Percentiles rank a stretch among this genome's conserved stretches.
phyloP scores from a whole-genome alignment of 306 rosid genomes.

The Quercus suber region DNA sequence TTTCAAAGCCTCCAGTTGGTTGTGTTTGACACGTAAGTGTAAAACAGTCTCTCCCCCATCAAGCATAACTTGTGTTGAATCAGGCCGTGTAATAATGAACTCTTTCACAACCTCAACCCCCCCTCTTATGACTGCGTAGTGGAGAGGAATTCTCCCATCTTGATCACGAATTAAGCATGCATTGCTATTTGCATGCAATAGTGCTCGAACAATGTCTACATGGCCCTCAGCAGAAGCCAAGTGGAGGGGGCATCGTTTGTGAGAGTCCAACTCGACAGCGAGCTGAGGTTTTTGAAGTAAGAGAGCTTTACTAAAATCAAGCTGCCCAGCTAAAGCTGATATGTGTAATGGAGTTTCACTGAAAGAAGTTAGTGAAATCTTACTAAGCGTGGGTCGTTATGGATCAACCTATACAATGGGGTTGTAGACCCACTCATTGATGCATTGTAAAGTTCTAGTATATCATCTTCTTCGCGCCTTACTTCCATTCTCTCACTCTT shows the following conservation, averaged over 20 bases:
- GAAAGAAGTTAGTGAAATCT: not conserved
- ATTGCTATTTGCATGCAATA: not conserved
- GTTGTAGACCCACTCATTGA: not conserved
- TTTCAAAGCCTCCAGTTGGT: not conserved
- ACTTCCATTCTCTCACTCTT: not conserved
- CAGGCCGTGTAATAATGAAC: not conserved
- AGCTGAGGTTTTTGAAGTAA: not conserved
- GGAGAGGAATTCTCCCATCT: constrained; percentile 3
- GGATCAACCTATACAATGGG: not conserved
- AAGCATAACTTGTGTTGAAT: not conserved
- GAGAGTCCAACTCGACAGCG: not conserved
- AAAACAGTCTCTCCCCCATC: not conserved
- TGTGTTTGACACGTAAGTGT: not conserved
- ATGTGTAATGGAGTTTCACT: constrained; percentile 21
- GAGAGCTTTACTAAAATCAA: not conserved
- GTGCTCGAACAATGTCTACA: not conserved
- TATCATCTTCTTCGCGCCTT: not conserved
- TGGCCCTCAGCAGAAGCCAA: constrained; percentile 20
- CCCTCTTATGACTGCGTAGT: constrained; percentile 3
- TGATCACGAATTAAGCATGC: not conserved
- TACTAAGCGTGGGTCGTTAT: not conserved
- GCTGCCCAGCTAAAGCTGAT: constrained; percentile 5
- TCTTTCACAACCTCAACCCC: not conserved
- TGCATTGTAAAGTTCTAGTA: constrained; percentile 10
- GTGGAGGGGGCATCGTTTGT: not conserved